Evolutionary conservation across 495 filamentous ascomycete genomes (phyloP), one percentile per base, ranked within the genome.

Genomic region (Penicillium chermesinum): DNA sequence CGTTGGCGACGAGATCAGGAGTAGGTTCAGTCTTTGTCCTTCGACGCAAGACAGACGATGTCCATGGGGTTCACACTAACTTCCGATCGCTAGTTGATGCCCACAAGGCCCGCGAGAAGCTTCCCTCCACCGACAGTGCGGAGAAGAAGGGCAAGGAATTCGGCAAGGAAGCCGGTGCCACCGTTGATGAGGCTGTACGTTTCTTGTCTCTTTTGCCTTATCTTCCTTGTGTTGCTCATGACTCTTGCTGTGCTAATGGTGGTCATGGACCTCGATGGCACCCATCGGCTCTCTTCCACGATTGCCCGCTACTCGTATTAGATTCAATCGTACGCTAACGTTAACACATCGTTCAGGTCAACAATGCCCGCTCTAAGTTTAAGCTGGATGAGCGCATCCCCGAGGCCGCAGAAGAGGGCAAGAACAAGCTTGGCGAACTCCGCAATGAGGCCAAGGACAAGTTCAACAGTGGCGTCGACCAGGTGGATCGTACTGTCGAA

Each of bases 1-100:
- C 20, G 91, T 91, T 9, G 78, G 86, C 76, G 87, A 91, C 73
- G 68, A 90, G 50, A 75, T 86, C 53, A 88, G 95, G 73, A 76
- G 93, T 95, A 67, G 41, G 63, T 69, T n/a, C n/a, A n/a, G n/a
- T n/a, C n/a, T n/a, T n/a, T n/a, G n/a, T n/a, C n/a, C 33, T 32
- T 12, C 25, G 25, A 30, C 4, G 25, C n/a, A n/a, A n/a, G n/a
- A n/a, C n/a, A n/a, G n/a, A n/a, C n/a, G n/a, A n/a, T n/a, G n/a
- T n/a, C n/a, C n/a, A n/a, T n/a, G n/a, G n/a, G n/a, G n/a, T n/a
- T n/a, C n/a, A 37, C 25, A 42, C 14, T 40, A 12, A 54, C 37
- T 19, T 9, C 10, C 13, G 5, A n/a, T 3, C 20, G 15, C 67
- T 78, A 71, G 77, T 75, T 41, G 83, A 83, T 43, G 82, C 83